Percentiles rank a stretch among this genome's conserved stretches.
Conservation (phyloP, 2,329 filamentous ascomycete species). For the Clonostachys rhizophaga region DNA sequence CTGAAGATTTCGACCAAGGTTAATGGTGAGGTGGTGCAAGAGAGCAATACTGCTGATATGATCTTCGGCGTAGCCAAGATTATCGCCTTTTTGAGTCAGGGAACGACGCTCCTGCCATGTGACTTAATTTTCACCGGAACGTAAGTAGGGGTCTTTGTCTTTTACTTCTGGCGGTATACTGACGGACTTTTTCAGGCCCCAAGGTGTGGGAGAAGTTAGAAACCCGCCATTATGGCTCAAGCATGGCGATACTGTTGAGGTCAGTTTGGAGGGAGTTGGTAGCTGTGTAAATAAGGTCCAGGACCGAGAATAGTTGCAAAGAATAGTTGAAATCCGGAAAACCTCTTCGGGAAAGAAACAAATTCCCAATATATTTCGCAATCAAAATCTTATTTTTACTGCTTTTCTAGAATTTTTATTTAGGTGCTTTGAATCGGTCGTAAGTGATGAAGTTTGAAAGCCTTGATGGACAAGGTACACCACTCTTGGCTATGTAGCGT, state of each 20-base stretch:
- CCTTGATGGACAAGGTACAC: no score
- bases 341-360: no score
- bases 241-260: slow-evolving; percentile 66
- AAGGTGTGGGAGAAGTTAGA: slow-evolving; percentile 67
- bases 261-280: slow-evolving; percentile 62
- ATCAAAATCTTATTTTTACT: no score
- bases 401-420: no score
- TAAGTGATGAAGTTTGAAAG: no score
- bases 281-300: slow-evolving; percentile 26
- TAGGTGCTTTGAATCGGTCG: no score
- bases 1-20: slow-evolving; percentile 52
- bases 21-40: slow-evolving; percentile 54
- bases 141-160: slow-evolving; percentile 21
- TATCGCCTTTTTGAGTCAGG: slow-evolving; percentile 55
- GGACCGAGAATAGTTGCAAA: no score
- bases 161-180: not conserved
- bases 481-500: no score
- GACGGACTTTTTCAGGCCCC: slow-evolving; percentile 39
- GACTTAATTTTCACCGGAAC: slow-evolving; percentile 66
- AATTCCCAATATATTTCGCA: no score
- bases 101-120: slow-evolving; percentile 58
- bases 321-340: no score
- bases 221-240: slow-evolving; percentile 64
- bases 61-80: slow-evolving; percentile 58
- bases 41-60: slow-evolving; percentile 51